Conservation (phyloP, 1,139 yeast species). For the Hemisphaericaspora lyxosophila region DNA sequence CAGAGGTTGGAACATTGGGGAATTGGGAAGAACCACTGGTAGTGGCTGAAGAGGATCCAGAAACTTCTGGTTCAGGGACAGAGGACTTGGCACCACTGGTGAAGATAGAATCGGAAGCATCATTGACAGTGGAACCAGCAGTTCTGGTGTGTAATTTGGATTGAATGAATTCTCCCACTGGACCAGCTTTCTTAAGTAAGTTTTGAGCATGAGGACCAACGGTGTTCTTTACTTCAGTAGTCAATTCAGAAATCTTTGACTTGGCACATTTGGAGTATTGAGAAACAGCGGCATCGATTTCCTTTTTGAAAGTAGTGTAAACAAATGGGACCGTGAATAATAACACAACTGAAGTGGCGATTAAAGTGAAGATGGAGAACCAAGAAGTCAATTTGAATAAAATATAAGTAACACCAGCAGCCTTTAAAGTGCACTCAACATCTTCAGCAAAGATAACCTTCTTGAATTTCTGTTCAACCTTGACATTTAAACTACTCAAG, state of each 20-base stretch:
- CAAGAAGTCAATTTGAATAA: slow-evolving; percentile 73
- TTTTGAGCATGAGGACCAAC: slow-evolving; percentile 46
- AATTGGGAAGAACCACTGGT: slow-evolving; percentile 41
- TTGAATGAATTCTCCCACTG: slow-evolving; percentile 58
- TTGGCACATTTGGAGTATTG: slow-evolving; percentile 56
- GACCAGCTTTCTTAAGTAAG: slow-evolving; percentile 60
- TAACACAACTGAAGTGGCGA: slow-evolving; percentile 54
- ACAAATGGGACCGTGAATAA: slow-evolving; percentile 77
- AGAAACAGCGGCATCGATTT: slow-evolving; percentile 74
- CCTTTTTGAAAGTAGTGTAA: slow-evolving; percentile 72
- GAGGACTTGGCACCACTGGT: slow-evolving; percentile 14
- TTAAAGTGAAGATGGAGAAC: slow-evolving; percentile 71
- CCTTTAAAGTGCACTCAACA: slow-evolving; percentile 67
- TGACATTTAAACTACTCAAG: slow-evolving; percentile 42
- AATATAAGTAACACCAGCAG: slow-evolving; percentile 65
- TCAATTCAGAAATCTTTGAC: slow-evolving; percentile 53
- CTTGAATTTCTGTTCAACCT: slow-evolving; percentile 52
- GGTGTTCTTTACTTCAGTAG: slow-evolving; percentile 54
- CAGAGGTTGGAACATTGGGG: slow-evolving; percentile 49
- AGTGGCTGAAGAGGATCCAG: not conserved
- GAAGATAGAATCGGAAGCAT: slow-evolving; percentile 33
- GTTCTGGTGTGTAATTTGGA: slow-evolving; percentile 68
- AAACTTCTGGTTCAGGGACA: not conserved
- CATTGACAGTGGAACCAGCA: slow-evolving; percentile 68
- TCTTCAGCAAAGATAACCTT: slow-evolving; percentile 65